phyloP scores from a whole-genome alignment of 495 filamentous ascomycete genomes.

The Aspergillus carlsbadensis region DNA sequence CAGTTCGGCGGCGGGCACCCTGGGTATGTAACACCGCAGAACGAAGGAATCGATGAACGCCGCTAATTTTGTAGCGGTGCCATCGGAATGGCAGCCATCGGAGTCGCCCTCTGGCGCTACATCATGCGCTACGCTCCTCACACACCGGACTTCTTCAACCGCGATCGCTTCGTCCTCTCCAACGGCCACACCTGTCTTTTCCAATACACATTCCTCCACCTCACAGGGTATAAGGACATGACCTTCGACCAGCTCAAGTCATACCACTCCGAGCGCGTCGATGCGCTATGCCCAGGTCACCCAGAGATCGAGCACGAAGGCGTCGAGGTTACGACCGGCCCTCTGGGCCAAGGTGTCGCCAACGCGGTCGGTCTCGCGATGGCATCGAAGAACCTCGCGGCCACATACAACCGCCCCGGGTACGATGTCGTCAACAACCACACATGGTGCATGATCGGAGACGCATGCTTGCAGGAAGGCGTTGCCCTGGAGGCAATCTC shows the following conservation, averaged over 20 bases:
- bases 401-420: slow-evolving; percentile 51
- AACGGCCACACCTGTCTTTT: slow-evolving; percentile 63
- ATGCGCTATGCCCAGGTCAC: slow-evolving; percentile 57
- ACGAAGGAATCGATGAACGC: not conserved
- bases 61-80: slow-evolving; percentile 34
- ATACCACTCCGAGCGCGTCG: slow-evolving; percentile 54
- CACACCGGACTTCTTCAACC: slow-evolving; percentile 48
- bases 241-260: slow-evolving; percentile 58
- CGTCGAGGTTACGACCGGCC: slow-evolving; percentile 63
- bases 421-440: slow-evolving; percentile 49
- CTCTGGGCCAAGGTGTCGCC: slow-evolving; percentile 58
- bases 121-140: slow-evolving; percentile 51
- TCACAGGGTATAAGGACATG: slow-evolving; percentile 58
- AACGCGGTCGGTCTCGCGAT: slow-evolving; percentile 62
- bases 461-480: slow-evolving; percentile 60
- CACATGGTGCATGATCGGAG: slow-evolving; percentile 58
- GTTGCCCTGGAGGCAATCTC: slow-evolving; percentile 58
- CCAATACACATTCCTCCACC: slow-evolving; percentile 58
- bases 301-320: slow-evolving; percentile 61
- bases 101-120: slow-evolving; percentile 52
- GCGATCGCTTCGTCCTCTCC: slow-evolving; percentile 54
- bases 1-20: slow-evolving; percentile 60
- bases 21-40: slow-evolving; percentile 35
- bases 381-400: slow-evolving; percentile 55
- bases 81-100: slow-evolving; percentile 58